Percentiles rank a stretch among this genome's conserved stretches.
Conservation (phyloP, 2,329 filamentous ascomycete genomes). For the Claviceps sp. region DNA sequence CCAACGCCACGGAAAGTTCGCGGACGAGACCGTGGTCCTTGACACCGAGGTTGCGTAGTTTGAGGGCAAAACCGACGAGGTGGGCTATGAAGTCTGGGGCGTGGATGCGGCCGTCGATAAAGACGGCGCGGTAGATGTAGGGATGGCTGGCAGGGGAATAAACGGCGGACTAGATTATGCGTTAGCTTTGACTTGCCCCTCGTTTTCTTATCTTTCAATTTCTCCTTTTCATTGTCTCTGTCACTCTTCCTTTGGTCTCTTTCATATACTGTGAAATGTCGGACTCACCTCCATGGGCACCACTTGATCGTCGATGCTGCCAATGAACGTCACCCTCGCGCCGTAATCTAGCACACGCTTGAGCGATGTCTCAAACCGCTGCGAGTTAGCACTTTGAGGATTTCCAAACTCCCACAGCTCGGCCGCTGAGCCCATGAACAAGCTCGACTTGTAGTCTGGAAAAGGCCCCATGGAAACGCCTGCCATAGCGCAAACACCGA, state of each 20-base stretch:
- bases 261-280: background rate
- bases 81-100: conserved; percentile 89
- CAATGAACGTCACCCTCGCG: conserved; percentile 73
- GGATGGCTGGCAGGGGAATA: conserved; percentile 80
- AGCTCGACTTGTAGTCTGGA: conserved; percentile 75
- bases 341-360: conserved; percentile 64
- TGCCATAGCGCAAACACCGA: conserved; percentile 81
- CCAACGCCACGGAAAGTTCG: conserved; percentile 76
- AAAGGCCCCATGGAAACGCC: conserved; percentile 92
- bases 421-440: conserved; percentile 80
- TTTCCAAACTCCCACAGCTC: conserved; percentile 92
- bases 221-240: background rate
- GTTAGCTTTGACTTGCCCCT: background rate
- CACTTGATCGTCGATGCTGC: conserved; percentile 93
- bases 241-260: background rate
- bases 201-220: background rate
- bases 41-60: conserved; percentile 83
- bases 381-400: conserved; percentile 67
- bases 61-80: conserved; percentile 83
- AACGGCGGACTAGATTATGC: conserved; percentile 52
- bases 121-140: conserved; percentile 90
- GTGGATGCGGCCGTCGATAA: conserved; percentile 85
- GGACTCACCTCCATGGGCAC: conserved; percentile 69
- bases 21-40: conserved; percentile 87
- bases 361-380: conserved; percentile 65